Percentiles rank a stretch among this genome's conserved stretches.
Evolutionary conservation across 192 early-diverging fungal genomes (phyloP).

Genomic region (Dissophora ornata): DNA sequence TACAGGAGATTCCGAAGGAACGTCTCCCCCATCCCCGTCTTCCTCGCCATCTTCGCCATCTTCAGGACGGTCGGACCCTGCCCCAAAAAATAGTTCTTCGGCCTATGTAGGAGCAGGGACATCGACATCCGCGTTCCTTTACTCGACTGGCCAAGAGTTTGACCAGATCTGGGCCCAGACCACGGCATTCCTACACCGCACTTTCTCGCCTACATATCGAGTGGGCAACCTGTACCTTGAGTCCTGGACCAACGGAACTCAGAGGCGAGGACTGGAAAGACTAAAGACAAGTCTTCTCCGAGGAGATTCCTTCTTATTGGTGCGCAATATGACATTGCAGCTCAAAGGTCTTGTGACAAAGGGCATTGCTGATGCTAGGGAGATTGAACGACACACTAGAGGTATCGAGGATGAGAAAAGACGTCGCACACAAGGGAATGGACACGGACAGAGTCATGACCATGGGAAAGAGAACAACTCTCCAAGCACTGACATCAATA

Average conservation of each 20-base stretch:
- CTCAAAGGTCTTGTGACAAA: constrained; percentile 6
- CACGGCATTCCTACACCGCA: constrained; percentile 34
- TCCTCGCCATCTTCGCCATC: constrained; percentile 8
- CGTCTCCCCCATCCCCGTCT: constrained; percentile 1
- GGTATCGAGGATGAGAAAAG: constrained; percentile 7
- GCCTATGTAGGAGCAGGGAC: constrained; percentile 16
- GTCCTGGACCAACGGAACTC: constrained; percentile 51
- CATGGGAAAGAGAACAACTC: too few relatives aligned
- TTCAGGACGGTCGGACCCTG: constrained; percentile 6
- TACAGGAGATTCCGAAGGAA: constrained; percentile 3
- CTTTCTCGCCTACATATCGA: constrained; percentile 49
- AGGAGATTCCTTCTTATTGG: constrained; percentile 27
- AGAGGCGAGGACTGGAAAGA: constrained; percentile 38
- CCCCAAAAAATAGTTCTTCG: neutral
- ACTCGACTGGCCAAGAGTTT: constrained; percentile 33
- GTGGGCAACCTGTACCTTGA: constrained; percentile 31
- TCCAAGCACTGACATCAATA: too few relatives aligned
- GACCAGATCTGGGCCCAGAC: constrained; percentile 28
- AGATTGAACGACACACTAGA: constrained; percentile 16
- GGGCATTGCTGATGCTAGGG: constrained; percentile 12
- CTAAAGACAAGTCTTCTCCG: constrained; percentile 29
- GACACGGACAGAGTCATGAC: neutral
- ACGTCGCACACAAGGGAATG: neutral
- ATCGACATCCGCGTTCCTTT: constrained; percentile 16
- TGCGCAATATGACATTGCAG: constrained; percentile 24